Evolutionary conservation across 306 rosid genomes (phyloP).

Genomic region (Vachellia collinsii): DNA sequence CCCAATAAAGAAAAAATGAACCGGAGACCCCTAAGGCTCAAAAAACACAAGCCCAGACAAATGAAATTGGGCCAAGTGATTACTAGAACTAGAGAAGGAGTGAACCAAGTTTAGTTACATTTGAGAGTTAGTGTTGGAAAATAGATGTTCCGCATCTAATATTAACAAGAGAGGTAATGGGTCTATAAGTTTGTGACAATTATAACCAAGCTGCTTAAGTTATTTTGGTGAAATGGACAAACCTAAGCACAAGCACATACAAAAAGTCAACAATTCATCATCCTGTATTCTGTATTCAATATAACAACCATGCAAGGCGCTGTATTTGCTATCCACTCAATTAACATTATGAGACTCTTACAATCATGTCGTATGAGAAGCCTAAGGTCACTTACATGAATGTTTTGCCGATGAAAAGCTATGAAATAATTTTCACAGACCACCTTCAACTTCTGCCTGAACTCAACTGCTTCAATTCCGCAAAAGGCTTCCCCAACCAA

Average conservation of each 20-base stretch:
- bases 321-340: conserved; percentile 22
- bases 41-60: background rate
- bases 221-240: background rate
- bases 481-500: conserved; percentile 98
- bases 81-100: background rate
- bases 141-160: background rate
- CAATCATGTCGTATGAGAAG: conserved; percentile 33
- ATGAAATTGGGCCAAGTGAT: background rate
- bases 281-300: conserved; percentile 28
- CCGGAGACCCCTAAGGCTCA: background rate
- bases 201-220: background rate
- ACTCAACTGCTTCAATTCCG: conserved; percentile 94
- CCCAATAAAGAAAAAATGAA: background rate
- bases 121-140: background rate
- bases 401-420: conserved; percentile 91
- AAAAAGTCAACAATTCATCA: conserved; percentile 1
- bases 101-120: background rate
- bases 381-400: conserved; percentile 71
- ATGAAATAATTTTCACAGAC: conserved; percentile 94
- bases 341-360: conserved; percentile 33
- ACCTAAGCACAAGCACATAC: background rate
- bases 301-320: conserved; percentile 20
- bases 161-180: background rate
- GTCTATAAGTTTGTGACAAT: background rate
- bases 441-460: conserved; percentile 89